These are phyloP conservation scores for Alternaria angustiovoidea DNA, from an alignment of 2,329 filamentous ascomycete species.

Conservation along the genomic window DNA sequence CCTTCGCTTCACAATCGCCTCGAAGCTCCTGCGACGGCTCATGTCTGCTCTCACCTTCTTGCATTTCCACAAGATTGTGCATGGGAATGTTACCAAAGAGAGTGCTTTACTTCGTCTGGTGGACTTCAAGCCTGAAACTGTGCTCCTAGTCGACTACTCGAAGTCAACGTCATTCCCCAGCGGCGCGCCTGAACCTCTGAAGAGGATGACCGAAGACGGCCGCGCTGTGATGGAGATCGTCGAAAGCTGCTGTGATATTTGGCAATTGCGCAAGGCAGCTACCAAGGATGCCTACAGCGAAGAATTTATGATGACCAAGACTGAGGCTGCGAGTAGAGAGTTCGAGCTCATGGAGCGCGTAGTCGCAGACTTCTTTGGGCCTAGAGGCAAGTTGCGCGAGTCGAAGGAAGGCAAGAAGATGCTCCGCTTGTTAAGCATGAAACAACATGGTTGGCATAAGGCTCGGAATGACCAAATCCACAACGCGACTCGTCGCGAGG, in stretches of 20 bases:
- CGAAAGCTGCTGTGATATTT: constrained; percentile 29
- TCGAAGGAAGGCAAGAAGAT: constrained; percentile 14
- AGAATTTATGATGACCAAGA: constrained; percentile 11
- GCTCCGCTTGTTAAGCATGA: constrained; percentile 7
- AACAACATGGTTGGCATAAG: constrained; percentile 11
- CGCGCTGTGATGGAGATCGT: constrained; percentile 21
- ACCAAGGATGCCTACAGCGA: constrained; percentile 10
- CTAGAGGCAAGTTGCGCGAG: constrained; percentile 2
- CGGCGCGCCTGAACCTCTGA: constrained; percentile 9
- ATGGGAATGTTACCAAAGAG: constrained; percentile 16
- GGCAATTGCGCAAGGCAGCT: constrained; percentile 24
- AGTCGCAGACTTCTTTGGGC: constrained; percentile 15
- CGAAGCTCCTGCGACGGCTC: constrained; percentile 20
- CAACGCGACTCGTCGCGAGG: constrained; percentile 11
- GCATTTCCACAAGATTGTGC: constrained; percentile 23
- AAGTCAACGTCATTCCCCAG: not conserved
- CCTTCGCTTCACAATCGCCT: constrained; percentile 21
- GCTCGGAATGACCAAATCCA: constrained; percentile 8
- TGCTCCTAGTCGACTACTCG: constrained; percentile 28
- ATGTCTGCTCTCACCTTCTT: constrained; percentile 26
- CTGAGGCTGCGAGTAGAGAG: constrained; percentile 11
- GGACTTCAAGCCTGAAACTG: constrained; percentile 2
- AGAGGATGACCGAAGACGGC: constrained; percentile 19
- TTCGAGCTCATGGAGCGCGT: constrained; percentile 17
- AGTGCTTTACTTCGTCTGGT: constrained; percentile 21